Evolutionary conservation across 345 rosid genomes (phyloP).

Genomic region (Alliaria petiolata): DNA sequence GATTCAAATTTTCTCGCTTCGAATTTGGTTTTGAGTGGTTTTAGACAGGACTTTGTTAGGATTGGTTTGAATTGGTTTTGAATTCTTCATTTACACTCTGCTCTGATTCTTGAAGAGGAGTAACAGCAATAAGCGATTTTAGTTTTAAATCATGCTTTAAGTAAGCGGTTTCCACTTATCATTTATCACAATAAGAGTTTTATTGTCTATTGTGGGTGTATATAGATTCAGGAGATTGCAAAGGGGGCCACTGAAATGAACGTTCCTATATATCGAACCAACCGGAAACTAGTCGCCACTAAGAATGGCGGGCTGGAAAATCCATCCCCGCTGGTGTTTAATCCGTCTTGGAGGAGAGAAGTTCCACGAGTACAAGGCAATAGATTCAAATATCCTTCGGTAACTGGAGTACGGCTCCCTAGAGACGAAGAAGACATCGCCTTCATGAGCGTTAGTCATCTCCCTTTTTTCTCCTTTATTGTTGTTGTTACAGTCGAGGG

Average conservation of each 20-base stretch:
- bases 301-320: conserved; percentile 67
- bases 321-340: conserved; percentile 63
- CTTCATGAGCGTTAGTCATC: conserved; percentile 64
- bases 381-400: conserved; percentile 45
- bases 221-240: conserved; percentile 42
- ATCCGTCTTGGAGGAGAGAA: conserved; percentile 54
- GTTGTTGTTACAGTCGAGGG: background rate
- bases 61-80: background rate
- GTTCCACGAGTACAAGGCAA: conserved; percentile 13
- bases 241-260: conserved; percentile 60
- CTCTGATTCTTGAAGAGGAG: background rate
- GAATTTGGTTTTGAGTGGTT: background rate
- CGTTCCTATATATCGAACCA: conserved; percentile 53
- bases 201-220: background rate
- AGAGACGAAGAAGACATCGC: conserved; percentile 65
- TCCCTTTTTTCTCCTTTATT: background rate
- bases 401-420: conserved; percentile 41
- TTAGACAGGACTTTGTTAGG: background rate
- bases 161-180: background rate
- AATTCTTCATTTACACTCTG: background rate
- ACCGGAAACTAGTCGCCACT: conserved; percentile 61
- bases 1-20: background rate
- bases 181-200: background rate
- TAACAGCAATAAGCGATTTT: background rate
- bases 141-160: too few relatives aligned